phyloP scores from a whole-genome alignment of 108 stramenopile genomes.

The Cyclotella choctawhatcheeana region DNA sequence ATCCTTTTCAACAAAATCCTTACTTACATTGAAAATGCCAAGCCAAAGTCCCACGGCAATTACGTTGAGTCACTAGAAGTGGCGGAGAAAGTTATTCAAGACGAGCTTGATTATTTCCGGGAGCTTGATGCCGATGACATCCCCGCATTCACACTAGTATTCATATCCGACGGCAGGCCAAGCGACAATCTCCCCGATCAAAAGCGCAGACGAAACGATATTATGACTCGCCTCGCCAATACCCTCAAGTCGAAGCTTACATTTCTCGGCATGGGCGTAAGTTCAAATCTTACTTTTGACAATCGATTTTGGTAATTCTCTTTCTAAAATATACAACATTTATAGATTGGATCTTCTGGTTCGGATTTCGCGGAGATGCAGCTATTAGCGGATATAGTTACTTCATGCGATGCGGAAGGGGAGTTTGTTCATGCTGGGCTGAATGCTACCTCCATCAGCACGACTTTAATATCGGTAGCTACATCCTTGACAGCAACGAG shows the following conservation, averaged over 20 bases:
- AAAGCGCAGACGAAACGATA: constrained; percentile 12
- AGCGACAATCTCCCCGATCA: constrained; percentile 29
- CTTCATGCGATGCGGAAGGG: constrained; percentile 24
- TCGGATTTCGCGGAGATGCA: constrained; percentile 38
- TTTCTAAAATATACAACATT: too few species aligned
- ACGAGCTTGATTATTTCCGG: constrained; percentile 19
- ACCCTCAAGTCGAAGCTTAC: constrained; percentile 42
- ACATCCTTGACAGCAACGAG: constrained; percentile 54
- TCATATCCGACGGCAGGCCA: constrained; percentile 46
- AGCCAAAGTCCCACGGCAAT: constrained; percentile 43
- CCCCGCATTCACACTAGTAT: constrained; percentile 36
- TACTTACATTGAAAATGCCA: constrained; percentile 32
- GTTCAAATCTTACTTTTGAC: too few species aligned
- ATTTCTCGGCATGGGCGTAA: constrained; percentile 47
- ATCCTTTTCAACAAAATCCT: constrained; percentile 59
- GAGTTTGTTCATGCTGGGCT: constrained; percentile 50
- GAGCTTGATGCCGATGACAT: constrained; percentile 45
- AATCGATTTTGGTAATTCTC: too few species aligned
- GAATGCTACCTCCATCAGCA: constrained; percentile 36
- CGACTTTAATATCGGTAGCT: constrained; percentile 38
- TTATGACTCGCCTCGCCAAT: constrained; percentile 27
- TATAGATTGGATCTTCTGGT: constrained; percentile 29
- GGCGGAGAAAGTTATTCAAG: constrained; percentile 26
- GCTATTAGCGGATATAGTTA: constrained; percentile 21
- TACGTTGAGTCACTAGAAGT: constrained; percentile 30